phyloP scores from a whole-genome alignment of 352 stramenopile genomes.

The Pythium aphanidermatum region DNA sequence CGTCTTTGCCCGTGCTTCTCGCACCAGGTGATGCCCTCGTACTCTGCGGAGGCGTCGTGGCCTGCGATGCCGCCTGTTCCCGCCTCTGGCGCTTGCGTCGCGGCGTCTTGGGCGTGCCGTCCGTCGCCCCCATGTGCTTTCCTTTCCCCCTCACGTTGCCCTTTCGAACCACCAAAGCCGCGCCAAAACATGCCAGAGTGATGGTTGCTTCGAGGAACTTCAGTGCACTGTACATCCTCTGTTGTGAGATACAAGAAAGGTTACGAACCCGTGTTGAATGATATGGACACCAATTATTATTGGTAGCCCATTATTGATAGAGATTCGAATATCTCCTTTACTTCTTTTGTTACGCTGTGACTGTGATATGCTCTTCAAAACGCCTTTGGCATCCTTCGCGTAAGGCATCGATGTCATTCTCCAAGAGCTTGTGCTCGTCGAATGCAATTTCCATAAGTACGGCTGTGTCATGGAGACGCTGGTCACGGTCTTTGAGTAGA shows the following conservation, averaged over 20 bases:
- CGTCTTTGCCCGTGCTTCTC: conserved; percentile 9
- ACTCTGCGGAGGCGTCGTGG: conserved; percentile 2
- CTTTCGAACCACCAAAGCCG: no score
- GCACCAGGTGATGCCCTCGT: conserved; percentile 9
- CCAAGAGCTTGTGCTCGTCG: conserved; percentile 41
- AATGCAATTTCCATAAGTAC: conserved; percentile 50
- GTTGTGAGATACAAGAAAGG: no score
- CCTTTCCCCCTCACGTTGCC: background rate
- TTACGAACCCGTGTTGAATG: no score
- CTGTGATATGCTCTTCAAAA: no score
- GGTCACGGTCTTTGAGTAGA: conserved; percentile 49
- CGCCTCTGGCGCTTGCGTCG: conserved; percentile 41
- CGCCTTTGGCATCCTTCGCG: conserved; percentile 12
- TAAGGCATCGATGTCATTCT: conserved; percentile 17
- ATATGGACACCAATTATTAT: no score
- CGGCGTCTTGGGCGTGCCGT: conserved; percentile 11
- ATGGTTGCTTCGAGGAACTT: no score
- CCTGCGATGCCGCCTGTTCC: conserved; percentile 21
- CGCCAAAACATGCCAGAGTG: no score
- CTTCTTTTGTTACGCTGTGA: no score
- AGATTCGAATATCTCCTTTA: no score
- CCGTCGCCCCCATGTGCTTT: background rate
- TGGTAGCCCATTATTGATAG: no score
- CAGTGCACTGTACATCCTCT: no score
- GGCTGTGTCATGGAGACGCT: conserved; percentile 49